Conservation (phyloP, 192 early-diverging fungal genomes). For the Entomortierella lignicola region DNA sequence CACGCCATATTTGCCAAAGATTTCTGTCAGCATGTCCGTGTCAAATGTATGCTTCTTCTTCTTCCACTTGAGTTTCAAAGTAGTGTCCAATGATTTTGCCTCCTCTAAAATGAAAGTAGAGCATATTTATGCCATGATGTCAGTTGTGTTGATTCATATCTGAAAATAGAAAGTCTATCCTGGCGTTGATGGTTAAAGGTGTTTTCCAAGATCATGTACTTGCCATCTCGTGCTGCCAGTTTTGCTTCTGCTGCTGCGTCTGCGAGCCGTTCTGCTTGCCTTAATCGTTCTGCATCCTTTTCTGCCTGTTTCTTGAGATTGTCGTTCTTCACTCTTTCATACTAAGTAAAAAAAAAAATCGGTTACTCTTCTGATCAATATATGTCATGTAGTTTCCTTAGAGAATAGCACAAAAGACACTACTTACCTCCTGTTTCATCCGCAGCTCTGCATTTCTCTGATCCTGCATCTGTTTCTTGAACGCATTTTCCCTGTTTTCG, state of each 20-base stretch:
- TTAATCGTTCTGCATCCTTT: conserved; percentile 26
- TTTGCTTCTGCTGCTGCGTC: conserved; percentile 15
- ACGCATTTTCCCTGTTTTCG: conserved; percentile 57
- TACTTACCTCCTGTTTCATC: conserved; percentile 61
- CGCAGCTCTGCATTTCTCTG: conserved; percentile 43
- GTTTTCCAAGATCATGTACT: too few relatives aligned
- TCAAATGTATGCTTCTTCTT: conserved; percentile 57
- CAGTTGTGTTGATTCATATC: too few relatives aligned
- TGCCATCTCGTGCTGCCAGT: conserved; percentile 25
- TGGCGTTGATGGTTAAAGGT: too few relatives aligned
- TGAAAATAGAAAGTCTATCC: too few relatives aligned
- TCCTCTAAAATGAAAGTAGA: conserved; percentile 7
- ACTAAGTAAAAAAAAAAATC: conserved; percentile 5
- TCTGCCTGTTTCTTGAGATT: conserved; percentile 21
- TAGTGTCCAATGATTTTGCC: conserved; percentile 54
- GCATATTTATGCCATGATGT: too few relatives aligned
- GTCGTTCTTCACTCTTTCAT: conserved; percentile 40
- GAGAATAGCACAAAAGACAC: neutral
- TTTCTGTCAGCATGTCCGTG: conserved; percentile 20
- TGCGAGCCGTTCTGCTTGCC: conserved; percentile 26
- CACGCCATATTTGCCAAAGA: conserved; percentile 54
- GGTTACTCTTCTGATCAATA: neutral
- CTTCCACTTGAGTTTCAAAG: conserved; percentile 64
- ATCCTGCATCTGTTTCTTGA: conserved; percentile 57
- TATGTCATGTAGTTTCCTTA: neutral